These are phyloP conservation scores for Haematococcus lacustris DNA, from an alignment of 139 green algal genomes.

Conservation along the genomic window DNA sequence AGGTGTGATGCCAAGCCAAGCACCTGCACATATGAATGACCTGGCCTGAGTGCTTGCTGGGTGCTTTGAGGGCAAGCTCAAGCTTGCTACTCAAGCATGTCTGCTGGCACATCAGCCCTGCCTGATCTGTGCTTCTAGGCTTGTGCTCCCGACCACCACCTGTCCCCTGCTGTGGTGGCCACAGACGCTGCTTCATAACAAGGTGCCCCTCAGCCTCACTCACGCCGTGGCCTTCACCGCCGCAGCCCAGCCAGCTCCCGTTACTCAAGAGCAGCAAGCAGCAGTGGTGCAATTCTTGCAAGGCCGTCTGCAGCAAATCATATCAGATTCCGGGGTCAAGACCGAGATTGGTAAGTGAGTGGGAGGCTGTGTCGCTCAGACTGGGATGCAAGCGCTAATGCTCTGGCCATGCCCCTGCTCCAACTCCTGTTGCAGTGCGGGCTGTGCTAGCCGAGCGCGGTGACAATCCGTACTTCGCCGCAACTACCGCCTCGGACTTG, in stretches of 20 bases:
- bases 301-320: slow-evolving; percentile 86
- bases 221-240: slow-evolving; percentile 51
- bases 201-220: slow-evolving; percentile 55
- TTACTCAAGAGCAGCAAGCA: slow-evolving; percentile 33
- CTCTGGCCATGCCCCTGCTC: not conserved
- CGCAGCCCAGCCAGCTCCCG: slow-evolving; percentile 66
- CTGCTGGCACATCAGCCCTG: no score
- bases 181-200: slow-evolving; percentile 71
- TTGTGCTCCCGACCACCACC: no score
- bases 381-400: no score
- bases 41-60: no score
- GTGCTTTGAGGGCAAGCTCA: no score
- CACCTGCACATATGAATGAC: no score
- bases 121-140: no score
- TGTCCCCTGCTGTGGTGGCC: not conserved
- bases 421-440: slow-evolving; percentile 47
- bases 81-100: no score
- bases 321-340: slow-evolving; percentile 66
- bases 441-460: slow-evolving; percentile 78
- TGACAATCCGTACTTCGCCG: slow-evolving; percentile 64
- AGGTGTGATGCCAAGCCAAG: no score
- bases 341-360: slow-evolving; percentile 28
- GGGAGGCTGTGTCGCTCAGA: not conserved
- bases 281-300: slow-evolving; percentile 60
- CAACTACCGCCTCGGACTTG: slow-evolving; percentile 61